Percentiles rank a stretch among this genome's conserved stretches.
phyloP scores from a whole-genome alignment of 108 stramenopile genomes.

The Cyclotella baltica region DNA sequence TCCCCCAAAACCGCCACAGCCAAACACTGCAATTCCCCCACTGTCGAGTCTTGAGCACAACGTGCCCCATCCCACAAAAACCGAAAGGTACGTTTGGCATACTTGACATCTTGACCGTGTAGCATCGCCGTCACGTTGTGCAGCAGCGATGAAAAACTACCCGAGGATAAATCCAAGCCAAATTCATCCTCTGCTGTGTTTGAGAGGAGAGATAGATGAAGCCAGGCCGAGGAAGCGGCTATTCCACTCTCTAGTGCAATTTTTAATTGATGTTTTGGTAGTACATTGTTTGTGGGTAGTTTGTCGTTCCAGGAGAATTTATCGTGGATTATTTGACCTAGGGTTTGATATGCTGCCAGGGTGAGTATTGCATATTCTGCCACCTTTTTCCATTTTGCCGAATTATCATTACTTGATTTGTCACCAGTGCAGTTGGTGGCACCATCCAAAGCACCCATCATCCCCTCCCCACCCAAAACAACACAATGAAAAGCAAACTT shows the following conservation, averaged over 20 bases:
- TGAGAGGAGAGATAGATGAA: slow-evolving; percentile 26
- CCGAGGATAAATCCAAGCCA: slow-evolving; percentile 28
- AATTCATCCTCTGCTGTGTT: slow-evolving; percentile 32
- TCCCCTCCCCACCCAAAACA: slow-evolving; percentile 32
- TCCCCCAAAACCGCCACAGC: slow-evolving; percentile 30
- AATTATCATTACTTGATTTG: not conserved
- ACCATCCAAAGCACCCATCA: not conserved
- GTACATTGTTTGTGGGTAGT: not conserved
- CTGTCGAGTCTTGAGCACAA: slow-evolving; percentile 16
- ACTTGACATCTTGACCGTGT: slow-evolving; percentile 8
- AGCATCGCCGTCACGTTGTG: too few relatives aligned
- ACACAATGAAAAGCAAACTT: slow-evolving; percentile 46
- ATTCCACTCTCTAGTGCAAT: slow-evolving; percentile 38
- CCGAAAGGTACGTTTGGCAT: slow-evolving; percentile 43
- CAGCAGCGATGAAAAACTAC: slow-evolving; percentile 21
- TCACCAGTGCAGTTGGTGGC: not conserved
- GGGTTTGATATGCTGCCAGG: slow-evolving; percentile 37
- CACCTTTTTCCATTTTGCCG: not conserved
- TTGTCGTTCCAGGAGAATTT: slow-evolving; percentile 34
- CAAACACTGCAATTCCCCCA: slow-evolving; percentile 21
- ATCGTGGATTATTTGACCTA: slow-evolving; percentile 10
- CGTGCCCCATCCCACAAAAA: slow-evolving; percentile 49
- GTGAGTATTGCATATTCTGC: slow-evolving; percentile 36
- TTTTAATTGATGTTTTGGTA: slow-evolving; percentile 40
- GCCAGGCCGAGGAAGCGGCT: slow-evolving; percentile 31